Evolutionary conservation across 1,284 basidiomycete species (phyloP).

Genomic region (Microbotryum violaceum): DNA sequence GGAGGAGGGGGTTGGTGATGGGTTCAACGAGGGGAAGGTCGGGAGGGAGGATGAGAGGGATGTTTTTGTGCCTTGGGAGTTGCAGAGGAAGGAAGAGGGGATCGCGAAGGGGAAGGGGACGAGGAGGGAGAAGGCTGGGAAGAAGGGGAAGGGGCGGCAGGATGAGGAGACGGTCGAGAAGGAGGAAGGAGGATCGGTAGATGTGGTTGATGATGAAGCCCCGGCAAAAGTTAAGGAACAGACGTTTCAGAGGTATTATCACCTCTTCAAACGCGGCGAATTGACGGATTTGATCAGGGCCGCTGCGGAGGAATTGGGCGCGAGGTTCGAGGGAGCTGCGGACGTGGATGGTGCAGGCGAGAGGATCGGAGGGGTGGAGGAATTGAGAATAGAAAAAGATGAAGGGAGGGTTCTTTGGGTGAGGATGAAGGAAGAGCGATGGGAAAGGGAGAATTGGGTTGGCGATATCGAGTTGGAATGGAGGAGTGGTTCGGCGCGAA

Average conservation of each 20-base stretch:
- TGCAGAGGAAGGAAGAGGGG: slow-evolving; percentile 19
- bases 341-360: neutral
- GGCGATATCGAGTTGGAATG: slow-evolving; percentile 24
- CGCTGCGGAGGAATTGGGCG: slow-evolving; percentile 56
- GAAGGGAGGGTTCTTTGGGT: slow-evolving; percentile 8
- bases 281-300: slow-evolving; percentile 54
- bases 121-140: slow-evolving; percentile 18
- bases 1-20: neutral
- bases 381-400: neutral
- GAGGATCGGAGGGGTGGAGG: neutral
- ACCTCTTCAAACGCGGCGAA: slow-evolving; percentile 79
- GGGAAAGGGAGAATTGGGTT: slow-evolving; percentile 33
- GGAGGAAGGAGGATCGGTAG: neutral
- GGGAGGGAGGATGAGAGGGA: slow-evolving; percentile 40
- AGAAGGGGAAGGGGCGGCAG: neutral
- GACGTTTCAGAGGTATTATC: slow-evolving; percentile 81
- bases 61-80: slow-evolving; percentile 66
- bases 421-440: slow-evolving; percentile 19
- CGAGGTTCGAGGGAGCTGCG: slow-evolving; percentile 37
- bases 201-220: neutral
- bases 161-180: neutral
- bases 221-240: slow-evolving; percentile 19
- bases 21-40: neutral
- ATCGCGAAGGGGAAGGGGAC: slow-evolving; percentile 30
- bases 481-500: neutral